Evolutionary conservation across 805 yeast species (phyloP), one percentile per base, ranked within the genome.

Genomic region (Kodamaea sagamina): DNA sequence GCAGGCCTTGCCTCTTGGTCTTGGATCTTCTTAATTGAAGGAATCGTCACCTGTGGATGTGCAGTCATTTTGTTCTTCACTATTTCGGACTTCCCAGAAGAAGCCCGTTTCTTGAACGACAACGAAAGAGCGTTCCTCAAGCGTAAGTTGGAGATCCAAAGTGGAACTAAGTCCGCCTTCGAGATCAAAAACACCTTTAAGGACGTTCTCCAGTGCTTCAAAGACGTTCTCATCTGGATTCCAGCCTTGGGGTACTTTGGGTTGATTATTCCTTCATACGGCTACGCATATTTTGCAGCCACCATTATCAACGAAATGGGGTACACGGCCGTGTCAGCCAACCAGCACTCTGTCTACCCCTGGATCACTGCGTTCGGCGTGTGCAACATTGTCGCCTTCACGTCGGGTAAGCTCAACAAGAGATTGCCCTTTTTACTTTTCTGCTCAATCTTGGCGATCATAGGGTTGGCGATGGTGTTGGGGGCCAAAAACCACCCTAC

Each of bases 341-440:
- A 89, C 62, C 77, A 84, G 43, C 83, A 82, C 65, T 84, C 95
- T 0, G 86, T 89, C 38, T 89, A 88, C 51, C 95, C 96, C 15
- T 89, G 95, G 90, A 71, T 86, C 32, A 67, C 75, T 21, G 86
- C 95, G 0, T 84, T 88, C 56, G 89, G 84, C 4, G 67, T 77
- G 25, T 77, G 83, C 34, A 81, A 83, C 64, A 53, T 78, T 3
- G 49, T 75, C n/a, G 92, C 95, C 0, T 66, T 71, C 46, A 48
- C 42, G 60, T 54, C 41, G 61, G 96, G 88, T 59, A 62, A 56
- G 36, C 41, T 66, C 16, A 68, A 75, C 47, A 55, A 58, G 36
- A 72, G 89, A 64, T 58, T 75, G 16, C 71, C 73, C 38, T 69
- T 65, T 39, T 65, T 77, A 17, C 61, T 77, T 28, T 67, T 72